Evolutionary conservation across 768 basidiomycete species (phyloP), one percentile per base, ranked within the genome.

Genomic region (Trametes cinnabarina): DNA sequence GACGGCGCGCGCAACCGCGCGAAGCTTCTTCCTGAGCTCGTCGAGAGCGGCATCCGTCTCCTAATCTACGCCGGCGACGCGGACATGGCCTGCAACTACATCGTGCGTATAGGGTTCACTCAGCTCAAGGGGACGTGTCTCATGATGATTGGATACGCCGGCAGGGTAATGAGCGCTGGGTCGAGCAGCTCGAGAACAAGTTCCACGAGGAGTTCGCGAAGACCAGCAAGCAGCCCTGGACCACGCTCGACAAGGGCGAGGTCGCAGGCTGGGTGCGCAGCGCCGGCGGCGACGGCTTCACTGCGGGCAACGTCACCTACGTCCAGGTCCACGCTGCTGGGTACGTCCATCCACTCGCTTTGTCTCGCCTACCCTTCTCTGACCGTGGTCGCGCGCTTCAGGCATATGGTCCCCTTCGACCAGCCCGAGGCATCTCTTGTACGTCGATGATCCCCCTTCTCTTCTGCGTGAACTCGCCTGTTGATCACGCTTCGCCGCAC

Each of bases 31-130:
- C 88, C 91, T 2, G 85, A 89, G 41, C 77, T 99, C 35, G 76
- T 99, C 43, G 81, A 93, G 48, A 82, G 85, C 37, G 95, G 94
- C 5, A 78, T 99, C 35, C 77, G 92, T 53, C 73, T 99, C 42
- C 74, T 98, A 28, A 85, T 98, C 41, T 98, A 97, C 67, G 93
- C 94, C 58, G 94, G 90, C 19, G 87, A 89, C 62, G 89, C 90
- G 80, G 92, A 94, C 71, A 83, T 86, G 78, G 88, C 92, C 88
- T 95, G 93, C 78, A 94, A 94, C 73, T 90, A 80, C 65, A 81
- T 90, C 25, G 88, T 83, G 62, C 59, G 81, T 68, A 19, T n/a
- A n/a, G n/a, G n/a, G n/a, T n/a, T n/a, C n/a, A n/a, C n/a, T n/a
- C n/a, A n/a, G n/a, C n/a, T n/a, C n/a, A n/a, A n/a, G n/a, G n/a